Evolutionary conservation across 306 rosid species (phyloP).

Genomic region (Mimosa bimucronata): DNA sequence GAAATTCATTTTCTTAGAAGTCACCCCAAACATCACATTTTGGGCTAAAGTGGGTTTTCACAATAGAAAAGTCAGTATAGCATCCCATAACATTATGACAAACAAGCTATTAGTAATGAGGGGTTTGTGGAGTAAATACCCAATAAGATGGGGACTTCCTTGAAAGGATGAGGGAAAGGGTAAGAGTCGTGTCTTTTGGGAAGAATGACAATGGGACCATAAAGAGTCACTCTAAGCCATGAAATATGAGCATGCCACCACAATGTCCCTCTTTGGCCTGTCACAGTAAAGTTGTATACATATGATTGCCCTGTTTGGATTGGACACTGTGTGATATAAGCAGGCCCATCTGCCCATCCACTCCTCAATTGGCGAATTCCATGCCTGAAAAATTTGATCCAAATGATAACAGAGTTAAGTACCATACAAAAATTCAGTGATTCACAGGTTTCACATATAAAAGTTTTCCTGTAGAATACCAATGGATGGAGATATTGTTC

Average conservation of each 20-base stretch:
- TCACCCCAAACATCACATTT: no score
- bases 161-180: slow-evolving; percentile 69
- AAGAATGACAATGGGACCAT: slow-evolving; percentile 76
- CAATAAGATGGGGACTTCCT: slow-evolving; percentile 65
- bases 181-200: slow-evolving; percentile 64
- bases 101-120: no score
- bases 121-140: slow-evolving; percentile 42
- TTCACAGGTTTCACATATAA: neutral
- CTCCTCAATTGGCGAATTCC: slow-evolving; percentile 64
- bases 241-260: slow-evolving; percentile 86
- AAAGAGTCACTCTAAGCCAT: slow-evolving; percentile 68
- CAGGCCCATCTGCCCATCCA: slow-evolving; percentile 85
- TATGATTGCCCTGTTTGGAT: slow-evolving; percentile 62
- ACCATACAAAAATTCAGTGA: neutral
- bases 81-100: no score
- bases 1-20: no score
- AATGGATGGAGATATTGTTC: slow-evolving; percentile 63
- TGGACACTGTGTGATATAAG: slow-evolving; percentile 78
- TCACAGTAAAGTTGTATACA: slow-evolving; percentile 66
- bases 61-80: no score
- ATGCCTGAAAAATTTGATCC: slow-evolving; percentile 49
- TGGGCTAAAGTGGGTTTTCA: no score
- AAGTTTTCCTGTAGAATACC: slow-evolving; percentile 40
- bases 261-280: slow-evolving; percentile 71
- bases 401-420: neutral